Conservation (phyloP, 495 filamentous ascomycete genomes). For the Neurospora sp. region DNA sequence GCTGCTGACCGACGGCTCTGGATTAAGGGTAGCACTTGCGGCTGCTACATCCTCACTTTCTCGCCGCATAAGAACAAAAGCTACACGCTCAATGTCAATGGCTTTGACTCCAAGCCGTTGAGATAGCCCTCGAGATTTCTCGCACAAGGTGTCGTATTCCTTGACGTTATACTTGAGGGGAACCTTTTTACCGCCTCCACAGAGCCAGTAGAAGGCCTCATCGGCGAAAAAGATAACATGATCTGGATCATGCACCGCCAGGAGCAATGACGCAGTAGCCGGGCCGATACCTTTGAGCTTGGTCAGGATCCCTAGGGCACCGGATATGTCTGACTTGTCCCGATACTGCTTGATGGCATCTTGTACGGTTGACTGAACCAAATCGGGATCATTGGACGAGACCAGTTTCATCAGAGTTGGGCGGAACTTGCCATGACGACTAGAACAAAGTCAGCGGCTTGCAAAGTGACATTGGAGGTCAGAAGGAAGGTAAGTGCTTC, state of each 20-base stretch:
- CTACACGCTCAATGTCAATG: constrained; percentile 56
- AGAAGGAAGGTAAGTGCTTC: not conserved
- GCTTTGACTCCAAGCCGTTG: constrained; percentile 44
- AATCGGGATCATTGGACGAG: constrained; percentile 43
- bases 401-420: constrained; percentile 57
- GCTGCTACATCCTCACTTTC: not conserved
- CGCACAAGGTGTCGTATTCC: constrained; percentile 50
- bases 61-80: constrained; percentile 48
- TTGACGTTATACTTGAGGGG: constrained; percentile 53
- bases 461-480: not conserved
- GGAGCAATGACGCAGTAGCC: constrained; percentile 62
- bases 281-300: constrained; percentile 55
- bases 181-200: constrained; percentile 31
- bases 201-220: constrained; percentile 61
- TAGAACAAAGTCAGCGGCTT: constrained; percentile 7
- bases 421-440: constrained; percentile 60
- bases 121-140: constrained; percentile 32
- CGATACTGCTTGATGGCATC: constrained; percentile 41
- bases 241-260: constrained; percentile 48
- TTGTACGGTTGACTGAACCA: constrained; percentile 33
- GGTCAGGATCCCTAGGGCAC: constrained; percentile 40
- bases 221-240: constrained; percentile 67
- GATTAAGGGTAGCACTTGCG: constrained; percentile 2
- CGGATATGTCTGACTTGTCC: constrained; percentile 32
- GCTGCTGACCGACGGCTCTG: not conserved